A percentile compares a stretch with the other conserved stretches of the same genome.
Evolutionary conservation across 371 early-diverging fungal species (phyloP).

Genomic region (Zopfochytrium polystomum): DNA sequence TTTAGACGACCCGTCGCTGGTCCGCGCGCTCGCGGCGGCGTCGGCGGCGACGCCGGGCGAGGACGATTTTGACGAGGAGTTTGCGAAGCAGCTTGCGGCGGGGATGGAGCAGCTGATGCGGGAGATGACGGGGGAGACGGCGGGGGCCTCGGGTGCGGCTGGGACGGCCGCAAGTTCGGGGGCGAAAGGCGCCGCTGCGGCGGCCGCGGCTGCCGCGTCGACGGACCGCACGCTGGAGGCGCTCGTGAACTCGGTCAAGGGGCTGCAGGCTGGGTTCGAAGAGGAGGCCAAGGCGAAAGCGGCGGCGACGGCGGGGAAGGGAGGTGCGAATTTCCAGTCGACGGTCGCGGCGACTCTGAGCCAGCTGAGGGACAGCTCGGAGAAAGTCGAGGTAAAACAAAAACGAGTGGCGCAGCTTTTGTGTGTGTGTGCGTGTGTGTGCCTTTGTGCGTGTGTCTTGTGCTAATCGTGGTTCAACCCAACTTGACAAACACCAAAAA

Average conservation of each 20-base stretch:
- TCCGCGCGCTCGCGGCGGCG: too few relatives aligned
- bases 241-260: not conserved
- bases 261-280: not conserved
- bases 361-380: slow-evolving; percentile 79
- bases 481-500: not conserved
- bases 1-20: too few relatives aligned
- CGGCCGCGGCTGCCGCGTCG: slow-evolving; percentile 58
- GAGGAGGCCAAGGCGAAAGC: not conserved
- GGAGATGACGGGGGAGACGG: slow-evolving; percentile 32
- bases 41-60: too few relatives aligned
- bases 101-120: slow-evolving; percentile 75
- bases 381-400: slow-evolving; percentile 66
- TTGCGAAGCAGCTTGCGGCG: slow-evolving; percentile 69
- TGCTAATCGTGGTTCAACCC: too few relatives aligned
- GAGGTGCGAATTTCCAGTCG: slow-evolving; percentile 24
- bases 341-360: slow-evolving; percentile 67
- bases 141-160: not conserved
- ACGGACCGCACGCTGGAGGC: slow-evolving; percentile 25
- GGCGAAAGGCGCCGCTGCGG: slow-evolving; percentile 61
- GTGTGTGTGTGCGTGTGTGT: too few relatives aligned
- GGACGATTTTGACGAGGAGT: too few relatives aligned
- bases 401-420: slow-evolving; percentile 4
- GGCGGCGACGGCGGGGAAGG: not conserved
- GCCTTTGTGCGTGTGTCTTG: not conserved
- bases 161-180: slow-evolving; percentile 29